Base-by-base conservation (phyloP, 179 eudicot species). In the Vitellaria paradoxa region DNA sequence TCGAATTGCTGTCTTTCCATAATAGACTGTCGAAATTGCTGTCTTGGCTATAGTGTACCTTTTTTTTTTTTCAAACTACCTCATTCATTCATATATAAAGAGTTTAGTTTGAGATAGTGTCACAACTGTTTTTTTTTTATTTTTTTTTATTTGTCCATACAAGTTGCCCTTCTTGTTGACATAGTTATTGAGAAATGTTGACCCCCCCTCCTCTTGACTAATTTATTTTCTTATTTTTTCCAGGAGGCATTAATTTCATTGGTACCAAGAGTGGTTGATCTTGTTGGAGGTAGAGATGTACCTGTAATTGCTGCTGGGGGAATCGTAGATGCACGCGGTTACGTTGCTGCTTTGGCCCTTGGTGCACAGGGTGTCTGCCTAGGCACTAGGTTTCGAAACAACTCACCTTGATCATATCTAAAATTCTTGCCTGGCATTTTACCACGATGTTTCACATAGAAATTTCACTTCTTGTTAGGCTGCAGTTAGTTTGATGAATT, bases 271-370 rank as follows among this genome's bases (percentile, higher is more conserved):
- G 87, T 91, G 66, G 93, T 87, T 56, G 97, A 95, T 75, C 84
- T 95, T 65, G 90, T 90, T 23, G 89, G 88, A 26, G 88, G 72
- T 65, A 83, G 74, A 68, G 86, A 84, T 82, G 88, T 93, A 77
- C 94, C 97, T 0, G 82, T 91, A 60, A 91, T 95, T 70, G 99
- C 99, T 87, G 99, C 97, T 57, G 99, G 99, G 11, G 97, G 97
- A 57, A 93, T 95, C 52, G 91, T 91, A 74, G 99, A 95, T 76
- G 93, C 84, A 40, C 94, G 93, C 73, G 98, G 97, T 67, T 95
- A 91, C 77, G 91, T 93, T 62, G 97, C 99, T 79, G 97, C 95
- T 60, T 74, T 95, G 84, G 94, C 97, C 67, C 97, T 95, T 62
- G 99, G 99, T 40, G 99, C 99, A 23, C 95, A 72, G 77, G 99